phyloP scores from a whole-genome alignment of 768 basidiomycete species.

The Lactarius trivialis region DNA sequence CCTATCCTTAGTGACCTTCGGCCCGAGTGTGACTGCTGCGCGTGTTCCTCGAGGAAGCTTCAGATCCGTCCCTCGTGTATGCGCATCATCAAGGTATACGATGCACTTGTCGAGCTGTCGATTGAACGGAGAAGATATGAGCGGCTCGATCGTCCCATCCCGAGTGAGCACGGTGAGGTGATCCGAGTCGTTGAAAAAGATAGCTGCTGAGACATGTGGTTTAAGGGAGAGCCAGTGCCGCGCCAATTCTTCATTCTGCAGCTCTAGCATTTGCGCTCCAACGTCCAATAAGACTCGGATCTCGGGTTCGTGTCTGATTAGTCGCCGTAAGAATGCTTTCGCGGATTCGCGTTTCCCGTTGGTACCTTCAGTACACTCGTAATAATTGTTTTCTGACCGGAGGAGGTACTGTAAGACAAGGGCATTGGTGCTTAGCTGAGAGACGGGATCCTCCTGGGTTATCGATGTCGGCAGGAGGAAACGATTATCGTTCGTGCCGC shows the following conservation, averaged over 20 bases:
- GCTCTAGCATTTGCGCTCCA: conserved; percentile 50
- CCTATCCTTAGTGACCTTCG: not conserved
- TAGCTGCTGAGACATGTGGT: conserved; percentile 33
- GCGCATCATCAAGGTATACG: not conserved
- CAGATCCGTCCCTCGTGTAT: not conserved
- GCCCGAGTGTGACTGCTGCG: not conserved
- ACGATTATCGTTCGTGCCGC: conserved; percentile 48
- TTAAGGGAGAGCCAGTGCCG: conserved; percentile 35
- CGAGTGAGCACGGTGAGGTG: conserved; percentile 23
- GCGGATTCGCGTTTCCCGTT: conserved; percentile 18
- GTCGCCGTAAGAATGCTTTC: conserved; percentile 27
- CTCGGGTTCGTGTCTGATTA: conserved; percentile 33
- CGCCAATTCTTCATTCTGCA: conserved; percentile 38
- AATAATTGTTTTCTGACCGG: conserved; percentile 36
- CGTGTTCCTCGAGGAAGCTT: not conserved
- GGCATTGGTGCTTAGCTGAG: conserved; percentile 45
- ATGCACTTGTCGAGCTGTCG: not conserved
- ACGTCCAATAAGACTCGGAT: conserved; percentile 48
- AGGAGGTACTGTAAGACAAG: conserved; percentile 36
- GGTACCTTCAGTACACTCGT: conserved; percentile 24
- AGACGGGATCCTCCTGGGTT: conserved; percentile 33
- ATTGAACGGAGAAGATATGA: conserved; percentile 31
- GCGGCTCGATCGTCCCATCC: conserved; percentile 31
- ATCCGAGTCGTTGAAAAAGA: conserved; percentile 31
- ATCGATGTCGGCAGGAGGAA: conserved; percentile 33